phyloP scores from a whole-genome alignment of 116 monocot genomes.

The Phalaenopsis hybrid region DNA sequence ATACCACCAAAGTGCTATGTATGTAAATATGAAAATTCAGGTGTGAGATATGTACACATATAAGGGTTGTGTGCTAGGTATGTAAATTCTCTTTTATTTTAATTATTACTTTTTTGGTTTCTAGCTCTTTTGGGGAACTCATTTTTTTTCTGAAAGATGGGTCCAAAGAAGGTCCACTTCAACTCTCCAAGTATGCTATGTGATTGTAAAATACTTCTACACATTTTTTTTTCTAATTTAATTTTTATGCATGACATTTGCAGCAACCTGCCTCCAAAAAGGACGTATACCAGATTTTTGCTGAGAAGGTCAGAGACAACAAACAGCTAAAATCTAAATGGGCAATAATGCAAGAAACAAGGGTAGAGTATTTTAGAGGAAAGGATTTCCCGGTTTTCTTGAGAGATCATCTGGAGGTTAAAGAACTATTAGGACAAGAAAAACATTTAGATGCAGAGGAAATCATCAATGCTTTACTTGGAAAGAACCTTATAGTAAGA shows the following conservation, averaged over 20 bases:
- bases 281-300: slow-evolving; percentile 79
- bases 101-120: not conserved
- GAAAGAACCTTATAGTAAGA: slow-evolving; percentile 75
- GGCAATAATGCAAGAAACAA: slow-evolving; percentile 97
- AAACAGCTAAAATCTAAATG: slow-evolving; percentile 95
- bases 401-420: slow-evolving; percentile 71
- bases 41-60: no score
- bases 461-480: slow-evolving; percentile 62
- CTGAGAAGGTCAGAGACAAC: slow-evolving; percentile 97
- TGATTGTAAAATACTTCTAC: not conserved
- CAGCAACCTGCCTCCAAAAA: slow-evolving; percentile 63
- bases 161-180: not conserved
- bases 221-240: not conserved
- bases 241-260: not conserved
- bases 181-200: not conserved
- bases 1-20: no score
- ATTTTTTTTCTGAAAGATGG: not conserved
- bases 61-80: no score
- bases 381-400: slow-evolving; percentile 77
- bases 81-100: no score
- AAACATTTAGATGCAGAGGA: slow-evolving; percentile 78
- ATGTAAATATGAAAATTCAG: no score
- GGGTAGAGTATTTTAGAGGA: slow-evolving; percentile 96
- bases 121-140: not conserved
- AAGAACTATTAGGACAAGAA: slow-evolving; percentile 66